Conservation (phyloP, 371 early-diverging fungal genomes). For the Rhizopus stolonifer region DNA sequence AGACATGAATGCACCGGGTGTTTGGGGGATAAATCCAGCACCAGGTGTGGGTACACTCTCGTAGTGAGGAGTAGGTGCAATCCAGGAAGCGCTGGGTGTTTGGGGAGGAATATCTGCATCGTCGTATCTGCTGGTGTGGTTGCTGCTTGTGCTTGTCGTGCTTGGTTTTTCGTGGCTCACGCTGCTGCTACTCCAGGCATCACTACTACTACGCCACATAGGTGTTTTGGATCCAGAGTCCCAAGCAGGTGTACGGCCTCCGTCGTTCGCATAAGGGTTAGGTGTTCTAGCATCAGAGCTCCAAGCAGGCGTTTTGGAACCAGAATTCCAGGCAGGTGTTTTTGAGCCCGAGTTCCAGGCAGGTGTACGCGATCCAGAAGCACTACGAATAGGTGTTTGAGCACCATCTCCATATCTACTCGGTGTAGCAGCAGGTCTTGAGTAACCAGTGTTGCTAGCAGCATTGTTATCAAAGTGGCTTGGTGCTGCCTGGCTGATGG, state of each 20-base stretch:
- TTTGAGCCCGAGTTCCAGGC: conserved; percentile 71
- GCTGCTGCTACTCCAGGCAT: conserved; percentile 61
- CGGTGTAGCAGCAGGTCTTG: conserved; percentile 37
- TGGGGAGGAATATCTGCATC: conserved; percentile 24
- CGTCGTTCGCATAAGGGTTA: conserved; percentile 62
- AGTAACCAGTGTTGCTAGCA: conserved; percentile 25
- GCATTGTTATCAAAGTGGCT: conserved; percentile 23
- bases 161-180: conserved; percentile 11
- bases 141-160: conserved; percentile 11
- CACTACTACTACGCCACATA: conserved; percentile 50
- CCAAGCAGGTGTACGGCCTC: conserved; percentile 74
- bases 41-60: conserved; percentile 47
- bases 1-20: conserved; percentile 54
- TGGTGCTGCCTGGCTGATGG: conserved; percentile 42
- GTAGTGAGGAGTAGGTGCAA: conserved; percentile 30
- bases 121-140: conserved; percentile 44
- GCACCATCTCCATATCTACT: conserved; percentile 51
- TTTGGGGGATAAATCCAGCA: conserved; percentile 49
- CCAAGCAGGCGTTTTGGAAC: conserved; percentile 75
- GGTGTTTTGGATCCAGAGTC: conserved; percentile 63
- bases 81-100: conserved; percentile 30
- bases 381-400: conserved; percentile 61
- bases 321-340: conserved; percentile 68
- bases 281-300: conserved; percentile 70
- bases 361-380: conserved; percentile 67